Base-by-base conservation (phyloP, 2,329 filamentous ascomycete species). In the Alternaria alternata region DNA sequence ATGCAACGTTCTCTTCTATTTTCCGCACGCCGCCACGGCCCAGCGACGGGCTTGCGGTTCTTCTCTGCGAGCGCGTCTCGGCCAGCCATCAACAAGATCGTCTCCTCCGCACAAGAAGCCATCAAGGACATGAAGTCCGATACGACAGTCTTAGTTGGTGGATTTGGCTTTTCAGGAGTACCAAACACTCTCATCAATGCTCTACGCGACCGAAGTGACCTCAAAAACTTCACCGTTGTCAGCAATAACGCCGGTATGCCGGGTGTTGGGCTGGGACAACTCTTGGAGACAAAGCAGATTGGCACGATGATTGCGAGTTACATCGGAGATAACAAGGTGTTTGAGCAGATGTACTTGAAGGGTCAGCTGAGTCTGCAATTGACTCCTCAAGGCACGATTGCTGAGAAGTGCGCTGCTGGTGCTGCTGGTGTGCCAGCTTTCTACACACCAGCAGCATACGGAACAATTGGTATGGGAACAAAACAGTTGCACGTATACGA, bases 371-470 rank as follows among this genome's bases (percentile, higher is more conserved):
- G 89, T 7, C 85, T 94, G 64, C 90, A 94, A 78, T 81, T 94
- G 42, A 92, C 89, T 56, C 91, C 91, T 0, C 91, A 94, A 69
- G 91, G 91, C 5, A 91, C 89, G 0, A 82, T 92, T 52, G 90
- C 89, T 0, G 90, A 92, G 81, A 84, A 90, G 65, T 86, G 92
- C 69, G 83, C 90, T 42, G 90, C 90, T 7, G 91, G 87, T 1
- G 91, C 91, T 4, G 89, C 89, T 24, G 91, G 91, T 8, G 92
- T 94, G 51, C 91, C 91, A 1, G 91, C 91, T 0, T 94, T 95
- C 75, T 95, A 89, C 72, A 94, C 92, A 0, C 89, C 91, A 0
- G 92, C 91, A 0, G 91, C 73, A 80, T 78, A 80, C 54, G 88
- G 88, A 57, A 91, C 89, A 0, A 83, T 90, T 7, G 75, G 75